Conservation (phyloP, 2,329 filamentous ascomycete genomes). For the Fusarium camptoceras region DNA sequence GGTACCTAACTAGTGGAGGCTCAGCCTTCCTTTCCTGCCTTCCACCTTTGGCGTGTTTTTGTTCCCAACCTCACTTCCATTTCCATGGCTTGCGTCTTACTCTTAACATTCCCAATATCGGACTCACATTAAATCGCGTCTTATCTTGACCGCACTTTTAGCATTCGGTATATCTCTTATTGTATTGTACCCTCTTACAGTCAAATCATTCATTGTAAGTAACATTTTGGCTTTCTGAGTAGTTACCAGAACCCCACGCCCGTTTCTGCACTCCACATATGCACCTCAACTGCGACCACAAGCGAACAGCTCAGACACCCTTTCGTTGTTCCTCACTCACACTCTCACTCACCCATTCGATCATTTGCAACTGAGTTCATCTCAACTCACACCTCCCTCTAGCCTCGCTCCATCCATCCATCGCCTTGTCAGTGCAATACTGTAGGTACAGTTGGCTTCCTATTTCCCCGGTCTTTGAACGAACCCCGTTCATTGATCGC, state of each 20-base stretch:
- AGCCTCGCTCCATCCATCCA: slow-evolving; percentile 14
- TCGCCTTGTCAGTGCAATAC: neutral
- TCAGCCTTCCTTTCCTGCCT: slow-evolving; percentile 22
- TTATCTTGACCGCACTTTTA: slow-evolving; percentile 31
- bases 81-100: slow-evolving; percentile 11
- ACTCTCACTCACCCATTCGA: slow-evolving; percentile 9
- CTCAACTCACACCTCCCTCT: slow-evolving; percentile 27
- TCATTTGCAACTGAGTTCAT: slow-evolving; percentile 18
- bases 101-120: slow-evolving; percentile 15
- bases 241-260: slow-evolving; percentile 55
- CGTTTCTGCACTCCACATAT: slow-evolving; percentile 47
- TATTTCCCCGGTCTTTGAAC: slow-evolving; percentile 27
- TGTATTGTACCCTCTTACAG: slow-evolving; percentile 3
- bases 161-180: neutral
- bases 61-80: slow-evolving; percentile 9
- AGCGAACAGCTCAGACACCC: slow-evolving; percentile 51
- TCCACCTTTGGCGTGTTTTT: slow-evolving; percentile 10
- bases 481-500: slow-evolving; percentile 20
- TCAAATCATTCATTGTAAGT: slow-evolving; percentile 27
- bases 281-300: slow-evolving; percentile 46
- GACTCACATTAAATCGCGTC: slow-evolving; percentile 13
- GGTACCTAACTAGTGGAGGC: too few species aligned
- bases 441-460: slow-evolving; percentile 6
- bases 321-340: slow-evolving; percentile 32
- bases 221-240: slow-evolving; percentile 15